Conservation (phyloP, 306 rosid genomes). For the Crotalaria pallida region DNA sequence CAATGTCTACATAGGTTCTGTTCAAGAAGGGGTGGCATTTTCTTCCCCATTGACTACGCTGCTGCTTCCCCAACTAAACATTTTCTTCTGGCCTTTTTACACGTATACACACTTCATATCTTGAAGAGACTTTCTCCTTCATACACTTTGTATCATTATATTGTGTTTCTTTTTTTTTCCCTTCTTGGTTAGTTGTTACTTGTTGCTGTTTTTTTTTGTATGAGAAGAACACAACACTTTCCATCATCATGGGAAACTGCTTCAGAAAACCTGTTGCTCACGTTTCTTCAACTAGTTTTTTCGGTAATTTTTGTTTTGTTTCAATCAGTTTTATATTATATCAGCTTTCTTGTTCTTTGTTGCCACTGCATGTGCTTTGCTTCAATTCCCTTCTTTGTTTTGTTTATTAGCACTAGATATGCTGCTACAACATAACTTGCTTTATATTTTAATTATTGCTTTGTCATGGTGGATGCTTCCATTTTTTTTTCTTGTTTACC, state of each 20-base stretch:
- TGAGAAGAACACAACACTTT: background rate
- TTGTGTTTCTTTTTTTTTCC: background rate
- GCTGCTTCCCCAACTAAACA: background rate
- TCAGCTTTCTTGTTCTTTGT: background rate
- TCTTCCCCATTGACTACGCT: slow-evolving; percentile 26
- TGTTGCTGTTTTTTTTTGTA: background rate
- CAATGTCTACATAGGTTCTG: background rate
- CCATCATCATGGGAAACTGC: slow-evolving; percentile 66
- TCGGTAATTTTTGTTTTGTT: slow-evolving; percentile 28
- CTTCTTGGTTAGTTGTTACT: background rate
- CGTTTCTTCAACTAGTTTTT: slow-evolving; percentile 54
- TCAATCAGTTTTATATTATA: background rate
- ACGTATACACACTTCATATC: background rate
- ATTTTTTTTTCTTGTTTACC: slow-evolving; percentile 1
- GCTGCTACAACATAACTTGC: background rate
- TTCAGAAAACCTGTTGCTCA: slow-evolving; percentile 59
- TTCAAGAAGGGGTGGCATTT: background rate
- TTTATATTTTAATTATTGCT: background rate
- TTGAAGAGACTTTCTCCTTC: background rate
- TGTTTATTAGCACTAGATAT: background rate
- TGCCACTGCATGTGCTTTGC: background rate
- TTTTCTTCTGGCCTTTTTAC: slow-evolving; percentile 7
- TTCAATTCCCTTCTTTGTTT: background rate
- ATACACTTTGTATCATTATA: background rate
- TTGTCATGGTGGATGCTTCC: slow-evolving; percentile 1